Base-by-base conservation (phyloP, 345 rosid species). In the Eucalyptus pumila region DNA sequence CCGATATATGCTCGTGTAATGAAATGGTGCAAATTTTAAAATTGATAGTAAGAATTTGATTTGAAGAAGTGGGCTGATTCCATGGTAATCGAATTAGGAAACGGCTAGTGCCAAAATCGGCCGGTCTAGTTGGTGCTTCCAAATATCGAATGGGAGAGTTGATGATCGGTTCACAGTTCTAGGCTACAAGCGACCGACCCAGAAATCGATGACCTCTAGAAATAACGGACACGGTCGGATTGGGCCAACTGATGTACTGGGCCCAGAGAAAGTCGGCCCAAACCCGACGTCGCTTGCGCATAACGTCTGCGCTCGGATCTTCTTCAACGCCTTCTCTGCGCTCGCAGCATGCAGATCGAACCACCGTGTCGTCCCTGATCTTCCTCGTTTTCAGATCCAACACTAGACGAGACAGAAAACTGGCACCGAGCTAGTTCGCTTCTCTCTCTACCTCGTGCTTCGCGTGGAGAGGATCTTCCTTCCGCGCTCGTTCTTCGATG, bases 401-500 rank as follows among this genome's bases (percentile, higher is more conserved):
- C 83, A 3, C 45, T 37, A 6, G 45, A 69, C 44, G 80, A 67
- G 44, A 69, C 27, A 56, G 42, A 34, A 34, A 69, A 32, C 80
- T 34, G 37, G 42, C 44, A 16, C 80, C 80, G 80, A 69, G 80
- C 80, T 69, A 32, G 80, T 69, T 69, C 80, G 23, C 80, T 10
- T 67, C 40, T 67, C 80, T 67, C 80, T 65, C 21, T 15, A 34
- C 10, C 80, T 32, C 80, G 80, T 3, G 42, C 80, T 32, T 67
- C 80, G 80, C 44, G 26, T 19, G 24, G 83, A 76, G 47, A 76
- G 47, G 13, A 37, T 86, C 86, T 72, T 34, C 88, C 30, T 23
- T 19, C 47, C 85, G 72, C 85, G 72, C 58, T 88, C 32, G n/a
- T 24, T 90, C 52, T 60, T 87, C 87, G 47, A 97, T 98, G 99